Conservation (phyloP, 371 early-diverging fungal genomes). For the Phascolomyces articulosus region DNA sequence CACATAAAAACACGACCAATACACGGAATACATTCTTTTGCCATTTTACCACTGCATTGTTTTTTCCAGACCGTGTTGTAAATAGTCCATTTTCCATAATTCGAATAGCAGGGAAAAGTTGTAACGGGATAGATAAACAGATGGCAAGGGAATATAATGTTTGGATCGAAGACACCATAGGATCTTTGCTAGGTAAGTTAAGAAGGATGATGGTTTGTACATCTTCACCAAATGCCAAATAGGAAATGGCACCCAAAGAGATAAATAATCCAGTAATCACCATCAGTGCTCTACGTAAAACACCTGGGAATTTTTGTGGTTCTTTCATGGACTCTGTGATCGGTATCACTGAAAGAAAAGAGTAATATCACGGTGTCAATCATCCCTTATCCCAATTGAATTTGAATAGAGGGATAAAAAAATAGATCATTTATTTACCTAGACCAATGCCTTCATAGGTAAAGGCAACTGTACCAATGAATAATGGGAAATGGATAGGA, state of each 20-base stretch:
- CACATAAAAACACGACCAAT: constrained; percentile 64
- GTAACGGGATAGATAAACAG: constrained; percentile 81
- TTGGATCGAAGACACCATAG: constrained; percentile 68
- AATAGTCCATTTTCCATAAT: constrained; percentile 82
- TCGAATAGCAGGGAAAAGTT: constrained; percentile 83
- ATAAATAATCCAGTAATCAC: constrained; percentile 75
- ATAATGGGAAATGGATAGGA: constrained; percentile 70
- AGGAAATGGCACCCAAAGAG: constrained; percentile 76
- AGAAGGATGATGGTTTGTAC: constrained; percentile 81
- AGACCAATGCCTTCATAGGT: constrained; percentile 93
- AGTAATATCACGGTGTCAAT: no score
- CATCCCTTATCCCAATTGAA: no score
- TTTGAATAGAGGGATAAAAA: neutral
- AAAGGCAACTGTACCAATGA: constrained; percentile 90
- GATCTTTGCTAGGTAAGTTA: constrained; percentile 74
- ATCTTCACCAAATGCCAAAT: constrained; percentile 78
- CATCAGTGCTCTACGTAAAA: constrained; percentile 67
- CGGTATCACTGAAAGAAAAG: constrained; percentile 50
- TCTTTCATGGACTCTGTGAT: constrained; percentile 80
- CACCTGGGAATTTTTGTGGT: constrained; percentile 76
- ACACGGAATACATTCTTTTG: constrained; percentile 86
- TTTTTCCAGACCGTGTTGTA: constrained; percentile 67
- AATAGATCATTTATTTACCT: constrained; percentile 44
- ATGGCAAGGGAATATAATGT: constrained; percentile 87
- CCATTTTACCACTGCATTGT: constrained; percentile 78